Conservation (phyloP, 2,329 filamentous ascomycete species). For the Phialocephala sp. region DNA sequence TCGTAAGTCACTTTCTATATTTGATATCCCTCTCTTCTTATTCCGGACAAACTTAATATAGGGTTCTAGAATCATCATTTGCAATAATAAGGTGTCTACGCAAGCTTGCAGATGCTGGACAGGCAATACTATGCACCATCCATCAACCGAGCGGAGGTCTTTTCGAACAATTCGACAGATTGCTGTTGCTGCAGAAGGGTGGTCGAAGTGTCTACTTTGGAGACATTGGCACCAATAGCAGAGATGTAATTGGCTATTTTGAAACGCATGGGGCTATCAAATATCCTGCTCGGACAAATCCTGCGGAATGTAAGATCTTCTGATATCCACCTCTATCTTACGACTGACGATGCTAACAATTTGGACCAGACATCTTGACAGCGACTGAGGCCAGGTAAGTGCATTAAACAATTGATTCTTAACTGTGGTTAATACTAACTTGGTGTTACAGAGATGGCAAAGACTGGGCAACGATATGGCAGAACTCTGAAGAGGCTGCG, state of each 20-base stretch:
- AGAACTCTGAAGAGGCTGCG: conserved; percentile 46
- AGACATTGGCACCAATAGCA: conserved; percentile 73
- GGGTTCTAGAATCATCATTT: conserved; percentile 76
- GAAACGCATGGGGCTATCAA: conserved; percentile 68
- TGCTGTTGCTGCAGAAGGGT: conserved; percentile 77
- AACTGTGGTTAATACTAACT: not conserved
- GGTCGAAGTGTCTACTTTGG: conserved; percentile 81
- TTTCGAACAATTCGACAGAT: conserved; percentile 85
- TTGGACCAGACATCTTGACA: conserved; percentile 11
- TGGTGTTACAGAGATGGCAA: not conserved
- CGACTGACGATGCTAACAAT: not conserved
- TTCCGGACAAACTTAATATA: no score
- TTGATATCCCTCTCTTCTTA: no score
- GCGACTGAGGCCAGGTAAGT: conserved; percentile 6
- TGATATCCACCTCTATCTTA: conserved; percentile 53
- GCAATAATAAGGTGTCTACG: conserved; percentile 84
- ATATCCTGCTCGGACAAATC: conserved; percentile 73
- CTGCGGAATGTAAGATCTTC: conserved; percentile 77
- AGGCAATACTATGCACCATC: conserved; percentile 93
- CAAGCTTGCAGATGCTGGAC: conserved; percentile 84
- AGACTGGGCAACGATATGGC: conserved; percentile 62
- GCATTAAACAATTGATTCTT: not conserved
- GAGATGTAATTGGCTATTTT: conserved; percentile 73
- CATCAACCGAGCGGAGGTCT: conserved; percentile 92
- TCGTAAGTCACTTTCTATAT: no score